These are phyloP conservation scores for Apium graveolens DNA, from an alignment of 129 eudicot species.

Conservation along the genomic window DNA sequence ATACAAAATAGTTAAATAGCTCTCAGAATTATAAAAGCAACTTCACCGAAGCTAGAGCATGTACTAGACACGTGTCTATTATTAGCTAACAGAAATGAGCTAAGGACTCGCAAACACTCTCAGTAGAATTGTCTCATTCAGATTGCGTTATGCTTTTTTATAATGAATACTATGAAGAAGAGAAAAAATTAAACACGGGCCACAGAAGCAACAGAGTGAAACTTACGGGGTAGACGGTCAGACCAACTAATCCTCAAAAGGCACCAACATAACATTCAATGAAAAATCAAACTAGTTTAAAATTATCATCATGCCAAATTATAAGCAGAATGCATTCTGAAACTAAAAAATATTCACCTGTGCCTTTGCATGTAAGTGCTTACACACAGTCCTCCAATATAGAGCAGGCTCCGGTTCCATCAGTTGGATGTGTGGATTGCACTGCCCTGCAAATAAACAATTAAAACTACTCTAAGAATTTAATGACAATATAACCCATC, in stretches of 20 bases:
- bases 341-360: conserved; percentile 31
- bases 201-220: neutral
- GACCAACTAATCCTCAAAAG: neutral
- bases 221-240: neutral
- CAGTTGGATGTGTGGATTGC: conserved; percentile 31
- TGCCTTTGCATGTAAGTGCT: conserved; percentile 67
- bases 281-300: neutral
- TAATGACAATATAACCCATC: neutral
- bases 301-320: neutral
- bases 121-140: neutral
- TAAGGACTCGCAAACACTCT: neutral
- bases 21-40: neutral
- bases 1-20: neutral
- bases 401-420: conserved; percentile 89
- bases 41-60: neutral
- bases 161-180: neutral
- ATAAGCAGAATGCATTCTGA: neutral
- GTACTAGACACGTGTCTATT: neutral
- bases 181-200: neutral
- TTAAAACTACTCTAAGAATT: neutral
- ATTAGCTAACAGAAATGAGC: neutral
- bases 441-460: conserved; percentile 28
- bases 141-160: neutral
- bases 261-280: neutral
- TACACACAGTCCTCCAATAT: conserved; percentile 79